These are phyloP conservation scores for Carex parvula DNA, from an alignment of 176 grass and related monocot species.

Conservation along the genomic window DNA sequence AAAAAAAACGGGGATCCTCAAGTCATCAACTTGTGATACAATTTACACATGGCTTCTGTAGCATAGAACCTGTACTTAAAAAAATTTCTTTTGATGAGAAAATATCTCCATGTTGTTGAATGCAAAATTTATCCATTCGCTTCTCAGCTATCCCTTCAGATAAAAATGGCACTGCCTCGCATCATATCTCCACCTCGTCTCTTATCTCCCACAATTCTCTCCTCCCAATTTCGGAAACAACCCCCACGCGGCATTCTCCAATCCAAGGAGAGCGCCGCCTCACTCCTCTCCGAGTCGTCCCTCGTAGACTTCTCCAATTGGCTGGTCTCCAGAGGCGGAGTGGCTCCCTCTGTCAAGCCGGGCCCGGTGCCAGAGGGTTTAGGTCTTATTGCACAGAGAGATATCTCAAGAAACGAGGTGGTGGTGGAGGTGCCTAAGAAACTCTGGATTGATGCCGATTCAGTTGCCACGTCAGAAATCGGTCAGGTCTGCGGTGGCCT, in stretches of 20 bases:
- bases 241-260: conserved; percentile 8
- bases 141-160: not conserved
- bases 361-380: conserved; percentile 62
- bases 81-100: not conserved
- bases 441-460: conserved; percentile 86
- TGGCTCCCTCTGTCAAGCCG: conserved; percentile 38
- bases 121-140: not conserved
- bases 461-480: conserved; percentile 62
- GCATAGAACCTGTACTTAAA: not conserved
- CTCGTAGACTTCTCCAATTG: conserved; percentile 67
- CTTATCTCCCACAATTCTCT: not conserved
- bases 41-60: not conserved
- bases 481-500: conserved; percentile 46
- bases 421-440: conserved; percentile 81
- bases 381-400: conserved; percentile 60
- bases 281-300: conserved; percentile 32
- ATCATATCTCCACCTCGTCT: conserved; percentile 19
- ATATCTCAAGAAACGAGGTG: conserved; percentile 60
- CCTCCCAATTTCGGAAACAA: not conserved
- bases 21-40: not conserved
- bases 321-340: conserved; percentile 45
- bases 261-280: not conserved
- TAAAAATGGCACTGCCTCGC: conserved; percentile 15
- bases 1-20: not conserved
- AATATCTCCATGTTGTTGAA: not conserved